Evolutionary conservation across 306 rosid species (phyloP).

Genomic region (Betula pendula): DNA sequence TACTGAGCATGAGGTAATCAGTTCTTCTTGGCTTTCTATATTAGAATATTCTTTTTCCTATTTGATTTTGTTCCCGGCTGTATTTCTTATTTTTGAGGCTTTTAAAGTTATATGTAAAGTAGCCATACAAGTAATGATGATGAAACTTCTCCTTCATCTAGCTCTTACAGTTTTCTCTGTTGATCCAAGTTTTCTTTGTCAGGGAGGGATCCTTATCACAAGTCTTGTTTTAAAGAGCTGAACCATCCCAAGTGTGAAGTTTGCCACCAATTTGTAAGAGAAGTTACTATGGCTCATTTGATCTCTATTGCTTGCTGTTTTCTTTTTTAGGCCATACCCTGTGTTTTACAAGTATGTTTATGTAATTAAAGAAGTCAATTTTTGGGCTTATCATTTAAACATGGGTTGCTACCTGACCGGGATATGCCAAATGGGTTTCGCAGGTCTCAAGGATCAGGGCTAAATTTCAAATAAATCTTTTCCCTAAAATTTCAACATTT

Average conservation of each 20-base stretch:
- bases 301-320: slow-evolving; percentile 3
- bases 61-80: not conserved
- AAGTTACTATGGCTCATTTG: slow-evolving; percentile 8
- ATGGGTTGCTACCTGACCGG: slow-evolving; percentile 1
- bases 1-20: slow-evolving; percentile 78
- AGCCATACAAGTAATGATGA: slow-evolving; percentile 13
- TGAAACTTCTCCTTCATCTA: slow-evolving; percentile 27
- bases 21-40: slow-evolving; percentile 19
- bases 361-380: not conserved
- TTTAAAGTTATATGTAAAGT: not conserved
- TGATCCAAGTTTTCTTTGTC: slow-evolving; percentile 87
- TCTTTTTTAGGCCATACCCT: not conserved
- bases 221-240: slow-evolving; percentile 85
- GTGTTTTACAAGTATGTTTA: not conserved
- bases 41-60: not conserved
- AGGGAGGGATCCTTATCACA: slow-evolving; percentile 93
- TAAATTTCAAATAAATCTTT: not conserved
- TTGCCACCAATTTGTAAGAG: slow-evolving; percentile 90
- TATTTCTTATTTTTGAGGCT: slow-evolving; percentile 14
- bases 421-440: not conserved
- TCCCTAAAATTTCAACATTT: not conserved
- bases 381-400: not conserved
- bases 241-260: slow-evolving; percentile 96
- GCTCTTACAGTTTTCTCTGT: slow-evolving; percentile 57
- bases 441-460: not conserved